phyloP scores from a whole-genome alignment of 768 basidiomycete genomes.

The Cyclocybe aegerita region DNA sequence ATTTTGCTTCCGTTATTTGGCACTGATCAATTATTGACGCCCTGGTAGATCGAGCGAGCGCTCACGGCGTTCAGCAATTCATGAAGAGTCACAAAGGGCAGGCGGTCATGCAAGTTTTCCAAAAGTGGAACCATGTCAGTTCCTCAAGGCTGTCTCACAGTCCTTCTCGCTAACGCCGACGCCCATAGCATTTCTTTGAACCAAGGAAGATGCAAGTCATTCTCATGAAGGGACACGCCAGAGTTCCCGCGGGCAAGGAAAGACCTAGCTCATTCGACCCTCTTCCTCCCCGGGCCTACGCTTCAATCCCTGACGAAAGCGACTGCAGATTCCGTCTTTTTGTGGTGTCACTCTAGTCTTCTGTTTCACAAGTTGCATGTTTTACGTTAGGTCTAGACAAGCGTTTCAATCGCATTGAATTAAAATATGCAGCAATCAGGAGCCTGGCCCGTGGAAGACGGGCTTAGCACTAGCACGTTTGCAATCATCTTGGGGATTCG shows the following conservation, averaged over 20 bases:
- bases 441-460: no score
- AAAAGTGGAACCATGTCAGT: constrained; percentile 52
- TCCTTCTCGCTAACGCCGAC: neutral
- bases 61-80: constrained; percentile 28
- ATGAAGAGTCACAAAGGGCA: constrained; percentile 30
- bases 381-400: no score
- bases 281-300: no score
- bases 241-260: constrained; percentile 1
- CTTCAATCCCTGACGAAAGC: no score
- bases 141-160: neutral
- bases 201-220: constrained; percentile 42
- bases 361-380: no score
- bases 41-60: constrained; percentile 13
- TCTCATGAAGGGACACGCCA: constrained; percentile 31
- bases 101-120: constrained; percentile 40
- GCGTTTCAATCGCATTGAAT: no score
- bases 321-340: no score
- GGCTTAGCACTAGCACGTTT: no score
- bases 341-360: no score
- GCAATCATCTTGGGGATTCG: no score
- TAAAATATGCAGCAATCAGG: no score
- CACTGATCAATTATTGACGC: neutral
- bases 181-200: constrained; percentile 45
- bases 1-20: constrained; percentile 6
- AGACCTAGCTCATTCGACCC: no score